Percentiles rank a stretch among this genome's conserved stretches.
Evolutionary conservation across 139 green algal species (phyloP).

Genomic region (Ulvella scutata): DNA sequence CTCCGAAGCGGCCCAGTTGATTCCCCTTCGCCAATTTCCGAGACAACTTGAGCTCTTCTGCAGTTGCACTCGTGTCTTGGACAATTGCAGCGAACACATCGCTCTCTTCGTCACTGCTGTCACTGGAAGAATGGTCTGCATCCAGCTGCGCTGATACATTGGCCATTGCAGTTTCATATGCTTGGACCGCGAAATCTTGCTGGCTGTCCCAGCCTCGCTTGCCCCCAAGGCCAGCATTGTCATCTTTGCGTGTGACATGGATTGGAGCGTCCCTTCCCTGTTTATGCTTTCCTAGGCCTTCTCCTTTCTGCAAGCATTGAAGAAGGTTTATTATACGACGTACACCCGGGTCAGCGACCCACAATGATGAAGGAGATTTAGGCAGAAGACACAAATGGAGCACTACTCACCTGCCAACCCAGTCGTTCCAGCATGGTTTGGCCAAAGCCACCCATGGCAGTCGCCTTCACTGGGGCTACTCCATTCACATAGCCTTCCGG

Average conservation of each 20-base stretch:
- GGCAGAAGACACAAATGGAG: too few relatives aligned
- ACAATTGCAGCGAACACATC: conserved; percentile 44
- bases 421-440: conserved; percentile 61
- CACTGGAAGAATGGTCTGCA: background rate
- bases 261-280: conserved; percentile 54
- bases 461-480: conserved; percentile 41
- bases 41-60: conserved; percentile 43
- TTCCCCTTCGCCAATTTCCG: conserved; percentile 36
- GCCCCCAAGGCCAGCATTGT: conserved; percentile 46
- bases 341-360: too few relatives aligned
- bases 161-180: background rate
- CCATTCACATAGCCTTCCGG: conserved; percentile 58
- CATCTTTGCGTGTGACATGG: conserved; percentile 71
- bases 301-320: too few relatives aligned
- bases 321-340: too few relatives aligned
- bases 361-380: too few relatives aligned
- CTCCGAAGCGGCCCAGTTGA: conserved; percentile 36
- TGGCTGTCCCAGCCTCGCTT: background rate
- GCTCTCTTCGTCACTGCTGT: conserved; percentile 4
- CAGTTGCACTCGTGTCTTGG: conserved; percentile 20
- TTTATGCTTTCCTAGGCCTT: conserved; percentile 52
- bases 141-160: background rate
- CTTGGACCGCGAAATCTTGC: background rate
- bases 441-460: conserved; percentile 57
- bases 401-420: too few relatives aligned